These are phyloP conservation scores for Lichtheimia ornata DNA, from an alignment of 371 early-diverging fungal genomes.

Conservation along the genomic window DNA sequence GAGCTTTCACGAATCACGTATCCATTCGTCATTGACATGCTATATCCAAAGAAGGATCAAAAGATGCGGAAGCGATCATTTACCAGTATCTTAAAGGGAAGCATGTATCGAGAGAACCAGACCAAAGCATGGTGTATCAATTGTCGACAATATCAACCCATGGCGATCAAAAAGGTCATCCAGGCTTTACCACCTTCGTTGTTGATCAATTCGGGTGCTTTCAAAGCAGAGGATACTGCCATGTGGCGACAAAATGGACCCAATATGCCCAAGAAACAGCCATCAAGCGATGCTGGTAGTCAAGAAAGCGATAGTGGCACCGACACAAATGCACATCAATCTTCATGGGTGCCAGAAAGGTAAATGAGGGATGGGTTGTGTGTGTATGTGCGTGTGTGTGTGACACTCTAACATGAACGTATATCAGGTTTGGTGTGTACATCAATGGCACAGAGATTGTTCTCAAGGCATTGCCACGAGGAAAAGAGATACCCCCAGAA, in stretches of 20 bases:
- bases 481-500: conserved; percentile 46
- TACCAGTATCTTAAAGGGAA: conserved; percentile 62
- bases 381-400: too few species aligned
- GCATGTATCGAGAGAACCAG: conserved; percentile 69
- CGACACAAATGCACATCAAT: conserved; percentile 8
- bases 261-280: conserved; percentile 24
- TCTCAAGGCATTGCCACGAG: conserved; percentile 44
- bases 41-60: conserved; percentile 59
- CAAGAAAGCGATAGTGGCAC: conserved; percentile 10
- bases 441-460: conserved; percentile 46
- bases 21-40: conserved; percentile 81
- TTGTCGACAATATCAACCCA: conserved; percentile 76
- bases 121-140: conserved; percentile 81
- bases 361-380: not conserved
- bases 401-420: too few species aligned
- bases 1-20: conserved; percentile 61
- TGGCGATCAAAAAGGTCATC: conserved; percentile 63
- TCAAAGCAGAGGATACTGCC: conserved; percentile 54
- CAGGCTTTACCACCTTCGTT: conserved; percentile 66
- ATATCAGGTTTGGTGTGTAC: conserved; percentile 51
- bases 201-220: conserved; percentile 69
- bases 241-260: conserved; percentile 58
- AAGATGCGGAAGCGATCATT: conserved; percentile 54
- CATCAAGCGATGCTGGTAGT: conserved; percentile 11
- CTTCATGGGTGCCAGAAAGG: conserved; percentile 55